Percentiles rank a stretch among this genome's conserved stretches.
Conservation (phyloP, 306 rosid genomes). For the Glycyrrhiza uralensis region DNA sequence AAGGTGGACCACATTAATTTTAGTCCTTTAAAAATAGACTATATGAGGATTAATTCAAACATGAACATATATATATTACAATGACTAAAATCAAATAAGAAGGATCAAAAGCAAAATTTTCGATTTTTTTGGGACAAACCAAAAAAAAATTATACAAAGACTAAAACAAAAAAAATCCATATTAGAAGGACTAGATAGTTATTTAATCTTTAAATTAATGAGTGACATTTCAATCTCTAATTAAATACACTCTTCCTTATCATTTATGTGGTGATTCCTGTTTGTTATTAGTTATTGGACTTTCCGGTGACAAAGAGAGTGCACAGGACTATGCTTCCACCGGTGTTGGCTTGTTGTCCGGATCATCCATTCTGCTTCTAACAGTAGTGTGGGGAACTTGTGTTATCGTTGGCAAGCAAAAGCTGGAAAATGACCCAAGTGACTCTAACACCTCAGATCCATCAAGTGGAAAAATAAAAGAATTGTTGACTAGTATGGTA, state of each 20-base stretch:
- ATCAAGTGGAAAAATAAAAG: neutral
- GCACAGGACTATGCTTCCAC: conserved; percentile 30
- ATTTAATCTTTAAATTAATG: neutral
- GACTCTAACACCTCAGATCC: neutral
- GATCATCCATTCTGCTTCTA: conserved; percentile 38
- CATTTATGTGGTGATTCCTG: neutral
- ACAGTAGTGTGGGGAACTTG: conserved; percentile 36
- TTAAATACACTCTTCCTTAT: neutral
- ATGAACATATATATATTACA: too few species aligned
- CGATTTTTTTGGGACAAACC: too few species aligned
- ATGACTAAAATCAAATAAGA: too few species aligned
- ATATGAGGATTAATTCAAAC: too few species aligned
- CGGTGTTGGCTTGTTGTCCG: conserved; percentile 40
- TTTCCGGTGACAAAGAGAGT: conserved; percentile 10
- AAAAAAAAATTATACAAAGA: too few species aligned
- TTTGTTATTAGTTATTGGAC: conserved; percentile 26
- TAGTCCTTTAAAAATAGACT: too few species aligned
- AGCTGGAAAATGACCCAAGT: neutral
- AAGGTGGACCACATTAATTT: too few species aligned
- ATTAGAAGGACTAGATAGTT: too few species aligned
- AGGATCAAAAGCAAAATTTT: too few species aligned
- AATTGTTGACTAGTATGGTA: conserved; percentile 23
- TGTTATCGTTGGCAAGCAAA: conserved; percentile 14
- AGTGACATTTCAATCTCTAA: neutral
- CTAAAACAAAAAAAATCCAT: too few species aligned